phyloP scores from a whole-genome alignment of 192 early-diverging fungal species.

The Kappamyces sp. region DNA sequence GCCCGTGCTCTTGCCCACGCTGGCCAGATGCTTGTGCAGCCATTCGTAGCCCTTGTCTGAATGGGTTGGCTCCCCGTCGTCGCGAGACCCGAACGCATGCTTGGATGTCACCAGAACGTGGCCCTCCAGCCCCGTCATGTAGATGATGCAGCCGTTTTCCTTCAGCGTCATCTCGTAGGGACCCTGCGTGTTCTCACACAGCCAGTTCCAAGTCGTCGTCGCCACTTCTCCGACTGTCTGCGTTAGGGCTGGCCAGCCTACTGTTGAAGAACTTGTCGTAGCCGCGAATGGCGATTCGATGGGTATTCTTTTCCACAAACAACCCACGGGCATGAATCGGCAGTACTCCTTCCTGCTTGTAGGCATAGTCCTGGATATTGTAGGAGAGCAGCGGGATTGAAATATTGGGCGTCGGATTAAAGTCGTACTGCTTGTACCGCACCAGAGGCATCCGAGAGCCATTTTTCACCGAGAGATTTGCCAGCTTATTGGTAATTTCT shows the following conservation, averaged over 20 bases:
- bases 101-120: slow-evolving; percentile 83
- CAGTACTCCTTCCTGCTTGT: slow-evolving; percentile 43
- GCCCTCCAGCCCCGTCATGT: slow-evolving; percentile 62
- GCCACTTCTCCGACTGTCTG: slow-evolving; percentile 22
- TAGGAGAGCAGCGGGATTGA: background rate
- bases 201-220: slow-evolving; percentile 40
- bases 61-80: slow-evolving; percentile 41
- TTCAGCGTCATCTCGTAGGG: slow-evolving; percentile 92
- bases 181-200: slow-evolving; percentile 59
- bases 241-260: slow-evolving; percentile 17
- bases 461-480: background rate
- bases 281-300: slow-evolving; percentile 73
- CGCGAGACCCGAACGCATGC: slow-evolving; percentile 52
- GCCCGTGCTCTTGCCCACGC: slow-evolving; percentile 45
- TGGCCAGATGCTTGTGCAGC: slow-evolving; percentile 60
- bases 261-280: slow-evolving; percentile 98
- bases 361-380: background rate
- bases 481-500: background rate
- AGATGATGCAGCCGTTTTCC: slow-evolving; percentile 96
- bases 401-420: background rate
- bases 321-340: slow-evolving; percentile 78
- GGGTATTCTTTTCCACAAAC: slow-evolving; percentile 42
- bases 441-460: background rate
- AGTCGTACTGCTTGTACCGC: background rate
- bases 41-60: slow-evolving; percentile 64